phyloP scores from a whole-genome alignment of 2,329 filamentous ascomycete species.

The Ambrosiella cleistominuta region DNA sequence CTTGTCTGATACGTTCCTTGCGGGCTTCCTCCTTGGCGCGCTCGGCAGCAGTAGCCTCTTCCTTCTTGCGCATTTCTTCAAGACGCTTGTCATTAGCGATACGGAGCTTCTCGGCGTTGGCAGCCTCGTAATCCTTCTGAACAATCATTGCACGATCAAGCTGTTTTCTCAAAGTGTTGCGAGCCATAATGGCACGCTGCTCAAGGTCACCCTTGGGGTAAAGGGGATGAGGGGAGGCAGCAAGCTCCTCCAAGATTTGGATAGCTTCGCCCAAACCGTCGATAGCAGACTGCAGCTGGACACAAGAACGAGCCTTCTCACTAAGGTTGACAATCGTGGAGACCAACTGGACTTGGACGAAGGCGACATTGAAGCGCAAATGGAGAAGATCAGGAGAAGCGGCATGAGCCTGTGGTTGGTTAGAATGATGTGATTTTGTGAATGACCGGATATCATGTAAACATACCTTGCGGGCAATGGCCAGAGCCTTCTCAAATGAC shows the following conservation, averaged over 20 bases:
- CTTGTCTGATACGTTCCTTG: constrained; percentile 67
- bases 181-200: constrained; percentile 91
- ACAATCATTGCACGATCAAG: constrained; percentile 68
- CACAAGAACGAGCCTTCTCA: constrained; percentile 59
- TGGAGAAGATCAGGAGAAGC: constrained; percentile 70
- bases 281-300: constrained; percentile 65
- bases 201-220: constrained; percentile 85
- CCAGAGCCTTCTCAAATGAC: constrained; percentile 37
- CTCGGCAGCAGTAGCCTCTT: constrained; percentile 54
- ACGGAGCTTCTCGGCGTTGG: constrained; percentile 74
- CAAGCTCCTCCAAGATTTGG: constrained; percentile 47
- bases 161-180: constrained; percentile 85
- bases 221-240: constrained; percentile 48
- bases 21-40: constrained; percentile 55
- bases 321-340: constrained; percentile 57
- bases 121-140: constrained; percentile 82
- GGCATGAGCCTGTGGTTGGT: constrained; percentile 44
- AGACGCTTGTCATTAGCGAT: constrained; percentile 67
- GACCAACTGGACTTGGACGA: constrained; percentile 89
- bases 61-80: constrained; percentile 57
- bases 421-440: not conserved
- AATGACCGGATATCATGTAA: not conserved
- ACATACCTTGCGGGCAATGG: constrained; percentile 45
- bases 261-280: constrained; percentile 76
- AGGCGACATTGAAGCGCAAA: constrained; percentile 94